These are phyloP conservation scores for Boletus speciosus DNA, from an alignment of 768 basidiomycete species.

Conservation along the genomic window DNA sequence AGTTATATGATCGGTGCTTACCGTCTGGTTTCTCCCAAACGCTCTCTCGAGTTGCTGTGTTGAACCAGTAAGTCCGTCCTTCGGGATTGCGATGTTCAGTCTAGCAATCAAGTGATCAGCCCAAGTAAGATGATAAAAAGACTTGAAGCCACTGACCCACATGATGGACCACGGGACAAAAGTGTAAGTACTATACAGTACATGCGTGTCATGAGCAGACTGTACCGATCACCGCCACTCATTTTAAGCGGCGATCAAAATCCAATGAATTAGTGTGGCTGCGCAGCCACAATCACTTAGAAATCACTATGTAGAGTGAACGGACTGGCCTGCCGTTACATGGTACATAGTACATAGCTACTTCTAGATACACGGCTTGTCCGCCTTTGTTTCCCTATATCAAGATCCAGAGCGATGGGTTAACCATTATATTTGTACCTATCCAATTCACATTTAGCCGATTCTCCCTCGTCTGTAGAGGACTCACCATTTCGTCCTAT, in stretches of 20 bases:
- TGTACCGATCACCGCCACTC: conserved; percentile 3
- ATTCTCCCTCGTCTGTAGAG: too few species aligned
- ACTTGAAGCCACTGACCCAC: conserved; percentile 28
- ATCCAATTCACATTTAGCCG: neutral
- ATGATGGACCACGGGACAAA: conserved; percentile 14
- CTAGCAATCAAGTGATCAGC: conserved; percentile 37
- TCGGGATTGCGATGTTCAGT: conserved; percentile 94
- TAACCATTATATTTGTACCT: conserved; percentile 32
- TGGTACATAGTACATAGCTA: neutral
- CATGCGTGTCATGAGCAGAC: neutral
- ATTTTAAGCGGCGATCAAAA: conserved; percentile 25
- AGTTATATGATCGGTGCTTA: conserved; percentile 31
- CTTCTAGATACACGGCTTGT: neutral
- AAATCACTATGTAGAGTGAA: too few species aligned
- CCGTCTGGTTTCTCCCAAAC: conserved; percentile 99
- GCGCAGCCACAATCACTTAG: too few species aligned
- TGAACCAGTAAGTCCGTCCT: conserved; percentile 98
- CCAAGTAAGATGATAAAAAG: neutral
- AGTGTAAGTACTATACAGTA: neutral
- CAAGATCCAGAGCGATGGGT: neutral
- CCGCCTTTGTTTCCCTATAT: neutral
- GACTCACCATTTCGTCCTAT: conserved; percentile 30
- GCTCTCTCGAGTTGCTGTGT: conserved; percentile 81
- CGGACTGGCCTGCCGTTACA: too few species aligned
- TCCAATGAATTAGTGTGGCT: neutral